Percentiles rank a stretch among this genome's conserved stretches.
Conservation (phyloP, 148 eudicot species). For the Camellia lanceoleosa region DNA sequence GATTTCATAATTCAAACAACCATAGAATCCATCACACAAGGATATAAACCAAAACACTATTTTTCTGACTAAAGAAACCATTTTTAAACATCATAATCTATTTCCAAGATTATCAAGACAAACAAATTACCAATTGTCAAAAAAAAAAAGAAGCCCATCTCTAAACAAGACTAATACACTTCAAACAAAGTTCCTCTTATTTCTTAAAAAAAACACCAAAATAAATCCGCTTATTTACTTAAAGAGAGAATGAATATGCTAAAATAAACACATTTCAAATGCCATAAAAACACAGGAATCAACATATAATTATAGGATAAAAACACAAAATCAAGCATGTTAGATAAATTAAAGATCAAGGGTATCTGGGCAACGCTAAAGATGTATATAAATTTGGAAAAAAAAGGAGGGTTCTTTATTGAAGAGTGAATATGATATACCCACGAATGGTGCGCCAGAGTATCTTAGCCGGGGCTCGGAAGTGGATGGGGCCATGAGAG, state of each 20-base stretch:
- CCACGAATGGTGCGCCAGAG: conserved; percentile 48
- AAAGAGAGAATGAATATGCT: too few species aligned
- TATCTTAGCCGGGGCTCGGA: conserved; percentile 44
- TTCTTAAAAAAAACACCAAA: background rate
- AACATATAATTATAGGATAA: too few species aligned
- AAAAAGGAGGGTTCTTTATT: too few species aligned
- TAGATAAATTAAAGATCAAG: too few species aligned
- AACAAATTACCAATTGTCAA: background rate
- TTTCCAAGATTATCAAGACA: background rate
- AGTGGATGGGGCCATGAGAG: conserved; percentile 46
- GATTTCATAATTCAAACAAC: too few species aligned
- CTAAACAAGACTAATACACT: background rate
- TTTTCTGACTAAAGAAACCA: background rate
- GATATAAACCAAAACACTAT: too few species aligned
- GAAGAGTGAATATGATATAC: conserved; percentile 1
- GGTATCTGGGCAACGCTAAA: too few species aligned
- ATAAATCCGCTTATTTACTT: background rate
- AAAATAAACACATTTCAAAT: too few species aligned
- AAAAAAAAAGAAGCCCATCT: background rate
- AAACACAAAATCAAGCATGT: too few species aligned
- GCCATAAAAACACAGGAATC: background rate
- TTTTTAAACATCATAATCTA: background rate
- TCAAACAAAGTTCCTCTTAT: background rate
- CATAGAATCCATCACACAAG: too few species aligned
- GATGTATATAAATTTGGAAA: too few species aligned